Conservation (phyloP, 306 rosid genomes). For the Dryas octopetala region DNA sequence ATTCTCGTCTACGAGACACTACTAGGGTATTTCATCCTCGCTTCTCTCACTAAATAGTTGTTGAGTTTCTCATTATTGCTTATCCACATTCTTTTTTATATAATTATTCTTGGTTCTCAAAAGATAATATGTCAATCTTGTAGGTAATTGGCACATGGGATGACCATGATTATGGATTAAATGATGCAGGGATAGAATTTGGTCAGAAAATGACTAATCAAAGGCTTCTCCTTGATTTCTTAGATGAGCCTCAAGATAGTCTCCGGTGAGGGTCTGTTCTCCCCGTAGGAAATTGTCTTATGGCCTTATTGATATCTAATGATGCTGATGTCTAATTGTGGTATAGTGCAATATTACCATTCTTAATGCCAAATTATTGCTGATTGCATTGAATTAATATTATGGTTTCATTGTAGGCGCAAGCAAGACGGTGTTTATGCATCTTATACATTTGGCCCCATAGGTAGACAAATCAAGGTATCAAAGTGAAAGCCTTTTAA, state of each 20-base stretch:
- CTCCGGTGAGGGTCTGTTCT: conserved; percentile 45
- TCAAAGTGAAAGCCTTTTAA: conserved; percentile 16
- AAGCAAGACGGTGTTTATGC: conserved; percentile 76
- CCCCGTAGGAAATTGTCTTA: background rate
- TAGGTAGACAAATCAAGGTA: conserved; percentile 70
- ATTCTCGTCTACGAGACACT: conserved; percentile 48
- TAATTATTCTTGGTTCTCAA: conserved; percentile 13
- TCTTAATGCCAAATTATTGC: background rate
- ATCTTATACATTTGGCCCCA: conserved; percentile 69
- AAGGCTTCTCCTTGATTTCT: conserved; percentile 77
- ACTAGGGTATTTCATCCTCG: conserved; percentile 45
- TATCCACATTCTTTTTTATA: background rate
- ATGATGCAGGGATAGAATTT: conserved; percentile 81
- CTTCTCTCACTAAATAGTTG: conserved; percentile 2
- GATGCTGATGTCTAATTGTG: background rate
- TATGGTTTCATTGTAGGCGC: conserved; percentile 49
- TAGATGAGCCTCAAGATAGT: conserved; percentile 77
- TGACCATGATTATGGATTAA: conserved; percentile 88
- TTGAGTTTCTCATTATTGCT: conserved; percentile 7
- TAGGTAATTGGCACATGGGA: conserved; percentile 92
- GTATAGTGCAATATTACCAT: background rate
- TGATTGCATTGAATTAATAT: conserved; percentile 25
- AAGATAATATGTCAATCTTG: conserved; percentile 28
- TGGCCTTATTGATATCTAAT: background rate
- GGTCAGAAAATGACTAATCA: conserved; percentile 53